phyloP scores from a whole-genome alignment of 2,329 filamentous ascomycete genomes.

The Pseudogymnoascus sp. region DNA sequence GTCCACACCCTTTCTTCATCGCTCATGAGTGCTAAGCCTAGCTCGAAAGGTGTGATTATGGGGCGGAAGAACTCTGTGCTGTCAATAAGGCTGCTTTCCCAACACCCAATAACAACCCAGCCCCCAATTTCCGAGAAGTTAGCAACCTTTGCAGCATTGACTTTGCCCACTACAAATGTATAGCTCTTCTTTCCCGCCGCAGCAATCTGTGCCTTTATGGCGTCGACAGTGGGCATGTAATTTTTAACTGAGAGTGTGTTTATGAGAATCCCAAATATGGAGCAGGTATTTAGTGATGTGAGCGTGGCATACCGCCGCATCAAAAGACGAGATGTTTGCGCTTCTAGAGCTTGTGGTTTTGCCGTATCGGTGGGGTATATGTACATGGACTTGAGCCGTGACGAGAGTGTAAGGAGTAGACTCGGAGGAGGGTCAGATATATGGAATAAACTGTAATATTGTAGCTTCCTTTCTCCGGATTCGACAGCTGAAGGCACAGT shows the following conservation, averaged over 20 bases:
- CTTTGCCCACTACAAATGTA: conserved; percentile 90
- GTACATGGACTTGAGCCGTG: conserved; percentile 69
- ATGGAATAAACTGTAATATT: conserved; percentile 63
- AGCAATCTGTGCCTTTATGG: conserved; percentile 65
- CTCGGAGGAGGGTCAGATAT: conserved; percentile 77
- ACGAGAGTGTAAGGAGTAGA: conserved; percentile 79
- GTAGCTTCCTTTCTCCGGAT: conserved; percentile 34
- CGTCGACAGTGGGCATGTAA: conserved; percentile 73
- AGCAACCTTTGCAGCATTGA: conserved; percentile 91
- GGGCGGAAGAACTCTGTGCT: conserved; percentile 83
- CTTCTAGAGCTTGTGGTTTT: conserved; percentile 28
- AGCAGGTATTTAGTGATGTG: conserved; percentile 68
- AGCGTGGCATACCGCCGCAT: conserved; percentile 84
- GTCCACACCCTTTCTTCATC: conserved; percentile 79
- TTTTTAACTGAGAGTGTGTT: conserved; percentile 91
- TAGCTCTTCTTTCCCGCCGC: conserved; percentile 89
- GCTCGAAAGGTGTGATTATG: conserved; percentile 90
- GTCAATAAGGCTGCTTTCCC: conserved; percentile 91
- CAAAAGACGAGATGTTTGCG: conserved; percentile 49
- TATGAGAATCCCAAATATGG: conserved; percentile 88
- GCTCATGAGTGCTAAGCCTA: conserved; percentile 66
- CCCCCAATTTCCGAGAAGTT: conserved; percentile 94
- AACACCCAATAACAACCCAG: conserved; percentile 96
- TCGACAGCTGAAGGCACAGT: conserved; percentile 48
- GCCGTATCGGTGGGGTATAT: conserved; percentile 58